Evolutionary conservation across 2,329 filamentous ascomycete genomes (phyloP).

Genomic region (Bipolaris gigantea): DNA sequence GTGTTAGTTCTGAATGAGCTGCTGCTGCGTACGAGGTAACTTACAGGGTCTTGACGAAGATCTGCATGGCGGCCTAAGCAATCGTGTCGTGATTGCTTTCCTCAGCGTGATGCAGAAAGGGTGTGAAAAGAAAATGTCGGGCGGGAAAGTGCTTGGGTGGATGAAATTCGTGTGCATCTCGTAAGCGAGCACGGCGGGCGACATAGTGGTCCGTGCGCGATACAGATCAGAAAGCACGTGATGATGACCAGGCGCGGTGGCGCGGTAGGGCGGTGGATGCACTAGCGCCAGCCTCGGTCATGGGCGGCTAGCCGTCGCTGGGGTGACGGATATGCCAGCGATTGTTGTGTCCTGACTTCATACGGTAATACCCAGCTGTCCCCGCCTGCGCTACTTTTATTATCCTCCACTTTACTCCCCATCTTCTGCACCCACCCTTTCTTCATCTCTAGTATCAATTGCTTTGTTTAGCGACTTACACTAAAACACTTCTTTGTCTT

Average conservation of each 20-base stretch:
- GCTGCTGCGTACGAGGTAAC: background rate
- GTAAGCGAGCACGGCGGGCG: background rate
- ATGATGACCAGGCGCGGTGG: background rate
- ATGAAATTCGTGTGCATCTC: conserved; percentile 4
- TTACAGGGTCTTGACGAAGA: conserved; percentile 86
- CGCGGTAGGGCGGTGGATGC: background rate
- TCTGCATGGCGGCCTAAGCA: conserved; percentile 69
- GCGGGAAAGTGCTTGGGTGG: background rate
- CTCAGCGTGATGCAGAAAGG: conserved; percentile 14
- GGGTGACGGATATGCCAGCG: conserved; percentile 23
- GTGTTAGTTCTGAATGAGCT: conserved; percentile 18
- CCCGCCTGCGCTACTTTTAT: conserved; percentile 26
- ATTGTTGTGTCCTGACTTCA: conserved; percentile 32
- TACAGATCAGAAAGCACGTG: background rate
- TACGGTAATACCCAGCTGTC: conserved; percentile 31
- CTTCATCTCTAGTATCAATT: conserved; percentile 23
- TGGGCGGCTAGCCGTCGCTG: conserved; percentile 27
- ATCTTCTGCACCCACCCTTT: conserved; percentile 28
- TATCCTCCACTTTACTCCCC: conserved; percentile 26
- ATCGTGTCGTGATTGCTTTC: conserved; percentile 12
- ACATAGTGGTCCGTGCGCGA: background rate
- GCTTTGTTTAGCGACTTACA: conserved; percentile 12
- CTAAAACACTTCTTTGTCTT: conserved; percentile 10
- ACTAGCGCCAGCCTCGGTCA: conserved; percentile 3
- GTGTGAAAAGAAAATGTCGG: conserved; percentile 4